Conservation (phyloP, 202 grass and related monocot species). For the Panicum hallii region DNA sequence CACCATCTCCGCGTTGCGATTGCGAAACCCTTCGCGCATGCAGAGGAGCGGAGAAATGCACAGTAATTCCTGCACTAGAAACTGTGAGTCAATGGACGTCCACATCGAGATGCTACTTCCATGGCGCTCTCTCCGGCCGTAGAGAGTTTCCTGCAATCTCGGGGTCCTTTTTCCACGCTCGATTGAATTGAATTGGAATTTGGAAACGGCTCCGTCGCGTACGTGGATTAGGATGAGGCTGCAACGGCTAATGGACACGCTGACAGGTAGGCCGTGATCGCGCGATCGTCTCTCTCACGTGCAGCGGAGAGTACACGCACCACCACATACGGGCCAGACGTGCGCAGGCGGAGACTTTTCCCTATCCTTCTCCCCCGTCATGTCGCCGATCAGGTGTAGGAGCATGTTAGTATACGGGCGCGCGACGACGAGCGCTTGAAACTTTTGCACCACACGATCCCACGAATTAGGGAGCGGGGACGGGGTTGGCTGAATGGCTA, state of each 20-base stretch:
- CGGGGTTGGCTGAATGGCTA: background rate
- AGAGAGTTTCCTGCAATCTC: background rate
- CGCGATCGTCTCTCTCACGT: conserved; percentile 12
- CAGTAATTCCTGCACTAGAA: background rate
- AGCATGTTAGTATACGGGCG: background rate
- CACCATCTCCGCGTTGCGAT: background rate
- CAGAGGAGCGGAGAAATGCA: no score
- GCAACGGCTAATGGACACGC: background rate
- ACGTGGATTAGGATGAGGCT: background rate
- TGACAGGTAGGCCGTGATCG: background rate
- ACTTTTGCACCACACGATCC: background rate
- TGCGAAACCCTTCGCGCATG: no score
- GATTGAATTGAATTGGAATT: background rate
- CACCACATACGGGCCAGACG: background rate
- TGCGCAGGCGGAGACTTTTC: background rate
- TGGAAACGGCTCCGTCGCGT: background rate
- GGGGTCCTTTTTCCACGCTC: background rate
- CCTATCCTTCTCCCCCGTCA: background rate
- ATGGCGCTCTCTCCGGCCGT: background rate
- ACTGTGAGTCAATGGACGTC: background rate
- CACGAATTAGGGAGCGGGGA: background rate
- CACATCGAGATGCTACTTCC: background rate
- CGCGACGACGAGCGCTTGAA: background rate
- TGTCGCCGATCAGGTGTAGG: background rate
- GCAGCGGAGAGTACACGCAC: background rate